Evolutionary conservation across 2,329 filamentous ascomycete species (phyloP).

Genomic region (Pseudofabraea citricarpa): DNA sequence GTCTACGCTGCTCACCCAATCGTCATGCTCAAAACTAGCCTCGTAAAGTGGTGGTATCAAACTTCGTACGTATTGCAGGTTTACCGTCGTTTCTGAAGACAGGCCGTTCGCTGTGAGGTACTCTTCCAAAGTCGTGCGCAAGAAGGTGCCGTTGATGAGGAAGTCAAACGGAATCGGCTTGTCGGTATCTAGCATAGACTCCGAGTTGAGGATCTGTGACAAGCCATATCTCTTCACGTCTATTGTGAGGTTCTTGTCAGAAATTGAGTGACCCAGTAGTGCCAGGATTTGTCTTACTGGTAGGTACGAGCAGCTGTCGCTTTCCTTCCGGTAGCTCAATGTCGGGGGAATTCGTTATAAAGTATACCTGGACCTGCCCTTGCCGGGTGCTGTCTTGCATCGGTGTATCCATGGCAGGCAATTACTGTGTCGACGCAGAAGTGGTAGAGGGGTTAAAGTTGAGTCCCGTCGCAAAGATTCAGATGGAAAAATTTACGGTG

Average conservation of each 20-base stretch:
- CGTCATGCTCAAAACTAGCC: slow-evolving; percentile 92
- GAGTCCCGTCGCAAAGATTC: slow-evolving; percentile 2
- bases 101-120: slow-evolving; percentile 84
- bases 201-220: slow-evolving; percentile 66
- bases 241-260: slow-evolving; percentile 22
- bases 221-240: slow-evolving; percentile 68
- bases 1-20: slow-evolving; percentile 90
- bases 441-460: not conserved
- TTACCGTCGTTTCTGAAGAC: slow-evolving; percentile 80
- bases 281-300: slow-evolving; percentile 35
- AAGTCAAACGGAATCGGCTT: slow-evolving; percentile 83
- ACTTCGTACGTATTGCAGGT: slow-evolving; percentile 89
- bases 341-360: slow-evolving; percentile 58
- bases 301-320: slow-evolving; percentile 57
- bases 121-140: slow-evolving; percentile 84
- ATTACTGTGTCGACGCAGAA: not conserved
- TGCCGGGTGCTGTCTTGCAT: slow-evolving; percentile 16
- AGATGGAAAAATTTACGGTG: slow-evolving; percentile 3
- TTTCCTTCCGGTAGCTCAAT: slow-evolving; percentile 59
- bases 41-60: slow-evolving; percentile 85
- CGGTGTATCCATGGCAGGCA: slow-evolving; percentile 10
- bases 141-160: slow-evolving; percentile 87
- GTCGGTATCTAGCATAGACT: slow-evolving; percentile 62
- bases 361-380: slow-evolving; percentile 61
- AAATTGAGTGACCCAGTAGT: not conserved